Evolutionary conservation across 1,284 basidiomycete genomes (phyloP).

Genomic region (Ganoderma sp.): DNA sequence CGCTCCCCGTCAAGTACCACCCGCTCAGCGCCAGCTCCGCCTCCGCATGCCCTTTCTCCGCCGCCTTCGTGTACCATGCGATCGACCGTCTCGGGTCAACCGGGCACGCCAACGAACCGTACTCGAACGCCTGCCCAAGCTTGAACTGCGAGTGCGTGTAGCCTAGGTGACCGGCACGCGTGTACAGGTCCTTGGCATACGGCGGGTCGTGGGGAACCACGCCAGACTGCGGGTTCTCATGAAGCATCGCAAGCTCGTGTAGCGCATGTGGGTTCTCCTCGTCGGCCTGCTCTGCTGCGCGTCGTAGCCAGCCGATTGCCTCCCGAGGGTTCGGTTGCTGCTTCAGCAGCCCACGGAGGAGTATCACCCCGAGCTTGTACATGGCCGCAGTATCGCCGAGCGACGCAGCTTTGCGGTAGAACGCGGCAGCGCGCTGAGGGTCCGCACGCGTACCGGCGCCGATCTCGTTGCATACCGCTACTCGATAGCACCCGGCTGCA

Average conservation of each 20-base stretch:
- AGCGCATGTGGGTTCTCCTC: constrained; percentile 98
- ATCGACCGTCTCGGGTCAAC: constrained; percentile 94
- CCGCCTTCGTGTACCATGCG: constrained; percentile 98
- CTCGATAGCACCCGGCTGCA: constrained; percentile 93
- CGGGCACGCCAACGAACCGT: constrained; percentile 87
- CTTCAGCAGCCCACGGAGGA: constrained; percentile 85
- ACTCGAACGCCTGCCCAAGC: constrained; percentile 94
- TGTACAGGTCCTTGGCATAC: constrained; percentile 88
- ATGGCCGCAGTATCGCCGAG: constrained; percentile 97
- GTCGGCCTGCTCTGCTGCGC: constrained; percentile 97
- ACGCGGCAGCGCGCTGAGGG: constrained; percentile 86
- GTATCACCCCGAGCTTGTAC: constrained; percentile 98
- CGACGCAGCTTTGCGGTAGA: constrained; percentile 96
- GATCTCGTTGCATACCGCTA: constrained; percentile 98
- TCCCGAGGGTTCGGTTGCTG: constrained; percentile 90
- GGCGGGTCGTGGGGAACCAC: constrained; percentile 76
- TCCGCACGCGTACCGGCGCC: constrained; percentile 98
- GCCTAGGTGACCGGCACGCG: constrained; percentile 92
- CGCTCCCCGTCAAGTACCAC: constrained; percentile 96
- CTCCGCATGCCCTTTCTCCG: constrained; percentile 93
- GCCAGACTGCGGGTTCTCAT: constrained; percentile 77
- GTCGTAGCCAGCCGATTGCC: constrained; percentile 92
- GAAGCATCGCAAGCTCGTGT: constrained; percentile 93
- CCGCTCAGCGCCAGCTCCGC: constrained; percentile 96
- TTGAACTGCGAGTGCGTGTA: constrained; percentile 96